phyloP scores from a whole-genome alignment of 2,329 filamentous ascomycete species.

The Endoconidiophora laricicola region DNA sequence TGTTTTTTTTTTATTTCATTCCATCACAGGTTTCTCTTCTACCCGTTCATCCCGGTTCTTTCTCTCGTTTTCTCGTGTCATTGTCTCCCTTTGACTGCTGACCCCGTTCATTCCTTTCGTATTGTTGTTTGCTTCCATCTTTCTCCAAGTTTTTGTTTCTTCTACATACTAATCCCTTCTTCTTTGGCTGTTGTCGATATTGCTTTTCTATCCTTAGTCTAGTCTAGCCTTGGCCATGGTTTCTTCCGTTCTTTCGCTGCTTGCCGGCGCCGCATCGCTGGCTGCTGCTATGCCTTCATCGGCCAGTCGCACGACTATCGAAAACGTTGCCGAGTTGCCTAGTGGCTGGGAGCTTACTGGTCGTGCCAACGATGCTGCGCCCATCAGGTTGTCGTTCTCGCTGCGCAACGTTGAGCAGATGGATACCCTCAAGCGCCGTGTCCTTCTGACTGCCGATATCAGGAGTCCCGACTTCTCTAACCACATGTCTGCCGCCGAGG shows the following conservation, averaged over 20 bases:
- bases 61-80: background rate
- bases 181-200: background rate
- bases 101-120: background rate
- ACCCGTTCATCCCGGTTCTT: too few species aligned
- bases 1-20: too few species aligned
- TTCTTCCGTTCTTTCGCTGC: slow-evolving; percentile 7
- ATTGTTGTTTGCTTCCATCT: background rate
- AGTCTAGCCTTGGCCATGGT: slow-evolving; percentile 1
- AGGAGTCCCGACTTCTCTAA: slow-evolving; percentile 28
- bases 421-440: slow-evolving; percentile 9
- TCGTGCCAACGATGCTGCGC: background rate
- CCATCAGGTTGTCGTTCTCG: slow-evolving; percentile 12
- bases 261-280: slow-evolving; percentile 4
- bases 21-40: too few species aligned
- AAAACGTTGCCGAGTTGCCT: slow-evolving; percentile 11
- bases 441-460: slow-evolving; percentile 25
- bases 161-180: background rate
- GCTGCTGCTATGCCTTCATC: slow-evolving; percentile 5
- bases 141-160: background rate
- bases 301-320: slow-evolving; percentile 7
- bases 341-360: slow-evolving; percentile 11
- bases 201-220: background rate
- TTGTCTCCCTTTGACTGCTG: background rate
- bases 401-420: slow-evolving; percentile 12
- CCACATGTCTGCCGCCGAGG: slow-evolving; percentile 23